A percentile compares a stretch with the other conserved stretches of the same genome.
These are phyloP conservation scores for Fusarium hostae DNA, from an alignment of 2,329 filamentous ascomycete genomes.

Conservation along the genomic window DNA sequence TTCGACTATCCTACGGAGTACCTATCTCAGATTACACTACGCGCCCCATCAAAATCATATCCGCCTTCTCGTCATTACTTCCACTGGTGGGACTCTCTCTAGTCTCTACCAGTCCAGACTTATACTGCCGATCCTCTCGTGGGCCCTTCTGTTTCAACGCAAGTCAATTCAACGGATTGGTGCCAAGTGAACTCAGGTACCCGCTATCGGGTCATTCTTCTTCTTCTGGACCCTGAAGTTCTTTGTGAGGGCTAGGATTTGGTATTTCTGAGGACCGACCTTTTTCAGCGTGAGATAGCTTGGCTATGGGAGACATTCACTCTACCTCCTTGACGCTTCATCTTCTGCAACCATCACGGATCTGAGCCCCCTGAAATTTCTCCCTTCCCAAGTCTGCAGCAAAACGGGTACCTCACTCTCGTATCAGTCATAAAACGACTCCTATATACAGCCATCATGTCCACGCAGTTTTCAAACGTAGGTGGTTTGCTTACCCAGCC, in stretches of 20 bases:
- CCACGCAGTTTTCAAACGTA: conserved; percentile 43
- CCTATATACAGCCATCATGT: conserved; percentile 29
- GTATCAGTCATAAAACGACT: background rate
- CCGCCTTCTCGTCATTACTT: conserved; percentile 13
- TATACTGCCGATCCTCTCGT: conserved; percentile 13
- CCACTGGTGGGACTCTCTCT: conserved; percentile 9
- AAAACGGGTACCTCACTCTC: conserved; percentile 1
- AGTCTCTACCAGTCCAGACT: conserved; percentile 1
- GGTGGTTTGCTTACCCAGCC: conserved; percentile 16
- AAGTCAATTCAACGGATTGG: conserved; percentile 1
- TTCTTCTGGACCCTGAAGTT: conserved; percentile 9
- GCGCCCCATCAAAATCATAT: conserved; percentile 21
- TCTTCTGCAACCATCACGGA: conserved; percentile 6
- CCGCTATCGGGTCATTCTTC: conserved; percentile 2
- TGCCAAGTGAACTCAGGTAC: conserved; percentile 6
- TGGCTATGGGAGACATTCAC: conserved; percentile 11
- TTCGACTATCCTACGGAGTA: conserved; percentile 3
- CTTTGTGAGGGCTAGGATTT: conserved; percentile 1
- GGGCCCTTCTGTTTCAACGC: conserved; percentile 15
- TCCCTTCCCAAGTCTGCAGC: background rate
- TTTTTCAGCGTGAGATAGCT: conserved; percentile 8
- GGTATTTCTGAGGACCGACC: background rate
- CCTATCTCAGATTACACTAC: conserved; percentile 9
- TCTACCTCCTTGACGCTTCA: conserved; percentile 4
- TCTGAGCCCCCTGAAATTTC: background rate